phyloP scores from a whole-genome alignment of 2,329 filamentous ascomycete species.

The Fusarium secorum region DNA sequence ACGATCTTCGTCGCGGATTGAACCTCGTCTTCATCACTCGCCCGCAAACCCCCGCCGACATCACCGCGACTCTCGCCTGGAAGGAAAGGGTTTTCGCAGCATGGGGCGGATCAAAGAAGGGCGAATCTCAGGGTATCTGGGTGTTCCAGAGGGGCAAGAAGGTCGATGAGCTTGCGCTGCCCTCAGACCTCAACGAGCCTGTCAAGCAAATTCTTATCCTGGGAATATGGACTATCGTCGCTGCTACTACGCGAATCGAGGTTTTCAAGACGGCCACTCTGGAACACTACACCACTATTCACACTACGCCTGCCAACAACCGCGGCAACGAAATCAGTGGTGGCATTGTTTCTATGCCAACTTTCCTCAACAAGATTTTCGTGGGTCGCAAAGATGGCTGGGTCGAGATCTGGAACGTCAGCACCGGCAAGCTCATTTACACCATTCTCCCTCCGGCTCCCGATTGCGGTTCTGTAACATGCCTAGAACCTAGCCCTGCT shows the following conservation, averaged over 20 bases:
- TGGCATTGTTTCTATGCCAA: conserved; percentile 86
- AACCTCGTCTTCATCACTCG: conserved; percentile 93
- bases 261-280: conserved; percentile 86
- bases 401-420: conserved; percentile 97
- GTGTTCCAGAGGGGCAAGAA: conserved; percentile 91
- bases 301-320: conserved; percentile 63
- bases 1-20: conserved; percentile 88
- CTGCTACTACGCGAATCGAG: conserved; percentile 77
- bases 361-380: conserved; percentile 95
- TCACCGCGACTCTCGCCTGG: conserved; percentile 89
- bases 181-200: conserved; percentile 70
- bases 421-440: conserved; percentile 89
- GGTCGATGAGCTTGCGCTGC: conserved; percentile 75
- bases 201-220: conserved; percentile 83
- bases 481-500: conserved; percentile 83
- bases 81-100: conserved; percentile 88
- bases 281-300: conserved; percentile 90
- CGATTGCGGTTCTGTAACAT: conserved; percentile 82
- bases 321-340: conserved; percentile 76
- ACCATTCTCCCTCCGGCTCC: conserved; percentile 81
- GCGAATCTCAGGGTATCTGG: conserved; percentile 76
- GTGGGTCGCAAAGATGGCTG: conserved; percentile 86
- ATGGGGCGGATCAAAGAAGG: conserved; percentile 72
- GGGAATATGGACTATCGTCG: conserved; percentile 89
- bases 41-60: conserved; percentile 84